Percentiles rank a stretch among this genome's conserved stretches.
Conservation (phyloP, 2,329 filamentous ascomycete genomes). For the Fusarium coffeatum region DNA sequence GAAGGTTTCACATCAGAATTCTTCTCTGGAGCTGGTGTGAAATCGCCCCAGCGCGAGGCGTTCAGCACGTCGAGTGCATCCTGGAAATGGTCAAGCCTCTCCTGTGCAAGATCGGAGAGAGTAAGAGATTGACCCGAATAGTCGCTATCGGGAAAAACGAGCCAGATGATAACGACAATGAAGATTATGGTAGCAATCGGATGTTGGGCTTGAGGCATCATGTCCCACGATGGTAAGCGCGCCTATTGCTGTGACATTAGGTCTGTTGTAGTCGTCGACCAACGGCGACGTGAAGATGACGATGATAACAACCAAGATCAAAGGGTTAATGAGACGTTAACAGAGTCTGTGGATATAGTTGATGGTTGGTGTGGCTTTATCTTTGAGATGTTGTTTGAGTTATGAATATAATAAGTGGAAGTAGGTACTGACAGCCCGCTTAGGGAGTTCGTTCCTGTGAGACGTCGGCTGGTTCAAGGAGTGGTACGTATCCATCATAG, state of each 20-base stretch:
- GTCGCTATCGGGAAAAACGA: constrained; percentile 54
- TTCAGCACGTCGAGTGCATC: constrained; percentile 66
- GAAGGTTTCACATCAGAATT: constrained; percentile 52
- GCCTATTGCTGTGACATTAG: constrained; percentile 44
- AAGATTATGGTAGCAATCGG: constrained; percentile 48
- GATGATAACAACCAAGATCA: not conserved
- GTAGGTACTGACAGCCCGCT: not conserved
- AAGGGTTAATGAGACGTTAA: not conserved
- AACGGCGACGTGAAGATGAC: constrained; percentile 15
- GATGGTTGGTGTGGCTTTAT: not conserved
- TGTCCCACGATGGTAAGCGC: constrained; percentile 42
- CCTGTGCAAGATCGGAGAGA: constrained; percentile 53
- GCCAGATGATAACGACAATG: constrained; percentile 54
- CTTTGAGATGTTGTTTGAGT: constrained; percentile 17
- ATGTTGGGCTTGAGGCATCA: constrained; percentile 62
- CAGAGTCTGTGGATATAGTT: not conserved
- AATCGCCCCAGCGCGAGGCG: constrained; percentile 69
- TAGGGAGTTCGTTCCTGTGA: not conserved
- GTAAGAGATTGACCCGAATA: constrained; percentile 50
- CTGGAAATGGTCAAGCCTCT: constrained; percentile 64
- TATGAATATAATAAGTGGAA: constrained; percentile 1
- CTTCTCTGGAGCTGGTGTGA: constrained; percentile 57
- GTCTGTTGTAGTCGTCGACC: constrained; percentile 11
- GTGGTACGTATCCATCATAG: constrained; percentile 38
- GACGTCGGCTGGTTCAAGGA: not conserved